Base-by-base conservation (phyloP, 2,329 filamentous ascomycete species). In the Penicillium sp. region DNA sequence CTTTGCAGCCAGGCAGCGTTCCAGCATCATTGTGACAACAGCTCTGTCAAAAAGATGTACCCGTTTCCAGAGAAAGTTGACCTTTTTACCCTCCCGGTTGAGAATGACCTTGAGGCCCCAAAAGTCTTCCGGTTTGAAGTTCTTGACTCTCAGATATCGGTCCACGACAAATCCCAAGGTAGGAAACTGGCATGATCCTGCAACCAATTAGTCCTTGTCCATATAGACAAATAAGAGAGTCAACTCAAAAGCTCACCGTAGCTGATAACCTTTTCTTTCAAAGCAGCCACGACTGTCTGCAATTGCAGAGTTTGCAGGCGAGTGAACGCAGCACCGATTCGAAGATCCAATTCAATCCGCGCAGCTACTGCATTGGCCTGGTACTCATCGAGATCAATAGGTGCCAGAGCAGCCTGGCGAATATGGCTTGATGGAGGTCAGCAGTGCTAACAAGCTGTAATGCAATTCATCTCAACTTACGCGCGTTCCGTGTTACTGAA, bases 121-220 rank as follows among this genome's bases (percentile, higher is more conserved):
- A 73, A 97, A 99, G 0, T 84, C 79, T 69, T 99, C 94, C 0
- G 93, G 89, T 1, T 94, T 86, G 72, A 99, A 99, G 64, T 96
- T 96, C 59, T 91, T 87, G 48, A 99, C 94, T 47, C 90, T 87
- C 65, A 96, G 91, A 72, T 97, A 99, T 45, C 93, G 86, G 73
- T 99, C 94, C 6, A 99, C 94, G 1, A 99, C 93, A 62, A 99
- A 99, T 0, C 94, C 94, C 5, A 99, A 81, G 0, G 94, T 97
- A 1, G 94, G 94, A 67, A 99, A 99, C 71, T 99, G 94, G 63
- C 94, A 99, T 4, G 92, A 96, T 13, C 84, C 90, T 90, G 54
- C 34, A 36, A 42, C 43, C 43, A 7, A 9, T 56, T 13, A 56
- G 43, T 22, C 22, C 7, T 13, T 22, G 10, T 10, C 10, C 13